These are phyloP conservation scores for Xylariaceae sp. DNA, from an alignment of 2,329 filamentous ascomycete genomes.

Conservation along the genomic window DNA sequence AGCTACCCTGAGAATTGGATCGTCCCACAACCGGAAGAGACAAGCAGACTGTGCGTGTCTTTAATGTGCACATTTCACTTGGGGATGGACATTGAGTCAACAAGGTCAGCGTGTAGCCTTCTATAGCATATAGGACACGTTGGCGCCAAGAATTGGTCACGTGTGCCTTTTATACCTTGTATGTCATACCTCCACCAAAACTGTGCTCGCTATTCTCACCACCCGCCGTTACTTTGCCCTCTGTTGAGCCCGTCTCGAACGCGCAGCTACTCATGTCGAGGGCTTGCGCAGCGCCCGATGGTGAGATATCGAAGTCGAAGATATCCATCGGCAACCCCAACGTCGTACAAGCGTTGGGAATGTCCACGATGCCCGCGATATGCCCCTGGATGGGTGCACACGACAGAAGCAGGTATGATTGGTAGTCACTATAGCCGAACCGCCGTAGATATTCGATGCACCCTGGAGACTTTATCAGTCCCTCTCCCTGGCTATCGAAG, in stretches of 20 bases:
- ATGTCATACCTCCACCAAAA: conserved; percentile 49
- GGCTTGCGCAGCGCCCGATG: conserved; percentile 49
- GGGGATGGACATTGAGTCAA: background rate
- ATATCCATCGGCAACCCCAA: conserved; percentile 88
- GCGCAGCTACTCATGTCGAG: conserved; percentile 70
- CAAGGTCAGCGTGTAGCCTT: too few species aligned
- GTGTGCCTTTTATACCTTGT: conserved; percentile 32
- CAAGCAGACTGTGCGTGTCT: too few species aligned
- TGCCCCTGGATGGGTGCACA: conserved; percentile 86
- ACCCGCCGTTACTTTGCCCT: conserved; percentile 41
- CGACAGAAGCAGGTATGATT: conserved; percentile 80
- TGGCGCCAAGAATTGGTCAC: background rate
- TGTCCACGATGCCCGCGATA: conserved; percentile 84
- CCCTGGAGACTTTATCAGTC: conserved; percentile 32
- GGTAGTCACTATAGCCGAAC: conserved; percentile 69
- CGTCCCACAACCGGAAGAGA: too few species aligned
- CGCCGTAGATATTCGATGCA: conserved; percentile 76
- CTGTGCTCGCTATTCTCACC: conserved; percentile 46
- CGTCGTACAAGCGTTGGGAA: conserved; percentile 88
- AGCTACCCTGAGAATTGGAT: too few species aligned
- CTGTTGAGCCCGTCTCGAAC: conserved; percentile 47
- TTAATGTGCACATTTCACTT: background rate
- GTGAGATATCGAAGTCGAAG: conserved; percentile 88
- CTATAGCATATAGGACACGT: background rate
- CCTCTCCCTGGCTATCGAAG: background rate